Base-by-base conservation (phyloP, 805 yeast genomes). In the Suhomyces faveliae region DNA sequence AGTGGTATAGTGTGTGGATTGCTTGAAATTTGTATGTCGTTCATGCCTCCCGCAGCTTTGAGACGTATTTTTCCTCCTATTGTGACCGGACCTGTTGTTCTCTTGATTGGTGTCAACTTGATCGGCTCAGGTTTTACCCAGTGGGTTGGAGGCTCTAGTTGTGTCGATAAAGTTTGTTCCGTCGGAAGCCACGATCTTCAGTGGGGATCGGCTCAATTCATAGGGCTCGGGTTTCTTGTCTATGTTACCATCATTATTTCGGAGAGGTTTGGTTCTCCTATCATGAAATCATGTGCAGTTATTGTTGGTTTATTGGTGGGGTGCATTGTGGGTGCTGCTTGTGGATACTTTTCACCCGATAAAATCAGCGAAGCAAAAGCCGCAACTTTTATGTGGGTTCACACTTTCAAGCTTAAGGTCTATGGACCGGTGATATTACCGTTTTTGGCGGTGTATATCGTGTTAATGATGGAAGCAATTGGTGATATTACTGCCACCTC, bases 401-500 rank as follows among this genome's bases (percentile, higher is more conserved):
- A 85, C 53, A 89, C 96, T 10, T 90, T 89, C 74, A 83, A 78
- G 52, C 74, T 89, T 46, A 66, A 73, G 35, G 80, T 90, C 5
- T 88, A 90, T 59, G 97, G 88, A 2, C 96, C 97, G 1, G 81
- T 85, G 2, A 94, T 90, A 5, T 70, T 90, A 45, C 97, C 97
- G 4, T 79, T 88, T 71, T 68, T 90, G 48, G 95, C 96, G 0
- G 85, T 89, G 41, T 90, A 83, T 63, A 74, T 90, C 25, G 89
- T 85, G 22, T 69, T 87, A 57, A 85, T 88, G 81, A 89, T 89
- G 89, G 97, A 91, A 72, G 87, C 96, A 46, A 89, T 90, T 61
- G 97, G 97, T 66, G 97, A 90, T 67, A 85, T 90, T 62, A 89
- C 96, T 25, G 97, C 97, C 29, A 88, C 96, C 38, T 85, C 89